Percentiles rank a stretch among this genome's conserved stretches.
These are phyloP conservation scores for Heliosperma pusillum DNA, from an alignment of 148 eudicot genomes.

Conservation along the genomic window DNA sequence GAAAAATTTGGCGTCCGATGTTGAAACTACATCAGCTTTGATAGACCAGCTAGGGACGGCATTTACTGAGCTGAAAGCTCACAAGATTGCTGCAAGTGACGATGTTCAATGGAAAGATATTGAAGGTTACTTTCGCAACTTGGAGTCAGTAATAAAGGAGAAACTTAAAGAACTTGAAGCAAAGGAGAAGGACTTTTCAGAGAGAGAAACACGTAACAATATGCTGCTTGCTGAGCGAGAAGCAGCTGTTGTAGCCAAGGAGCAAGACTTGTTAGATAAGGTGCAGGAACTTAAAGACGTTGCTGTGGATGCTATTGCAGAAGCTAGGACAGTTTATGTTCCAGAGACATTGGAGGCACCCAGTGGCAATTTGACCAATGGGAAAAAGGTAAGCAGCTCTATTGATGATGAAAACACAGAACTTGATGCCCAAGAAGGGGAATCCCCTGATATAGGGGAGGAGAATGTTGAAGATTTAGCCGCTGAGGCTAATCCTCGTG, in stretches of 20 bases:
- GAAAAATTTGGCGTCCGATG: slow-evolving; percentile 19
- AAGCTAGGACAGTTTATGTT: slow-evolving; percentile 35
- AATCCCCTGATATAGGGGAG: slow-evolving; percentile 35
- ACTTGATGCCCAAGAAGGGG: slow-evolving; percentile 32
- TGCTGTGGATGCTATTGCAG: slow-evolving; percentile 50
- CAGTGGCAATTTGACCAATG: slow-evolving; percentile 9
- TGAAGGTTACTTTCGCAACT: slow-evolving; percentile 38
- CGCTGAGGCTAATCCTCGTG: slow-evolving; percentile 46
- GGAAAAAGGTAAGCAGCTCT: slow-evolving; percentile 53
- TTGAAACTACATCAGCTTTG: slow-evolving; percentile 35
- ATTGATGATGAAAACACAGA: slow-evolving; percentile 43
- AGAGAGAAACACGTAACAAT: slow-evolving; percentile 34
- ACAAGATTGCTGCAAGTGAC: slow-evolving; percentile 29
- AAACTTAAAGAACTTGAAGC: slow-evolving; percentile 41
- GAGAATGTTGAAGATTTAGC: slow-evolving; percentile 40
- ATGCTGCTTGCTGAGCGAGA: slow-evolving; percentile 41
- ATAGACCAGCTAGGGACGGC: slow-evolving; percentile 46
- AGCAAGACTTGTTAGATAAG: slow-evolving; percentile 50
- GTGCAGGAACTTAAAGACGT: slow-evolving; percentile 63
- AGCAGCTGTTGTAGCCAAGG: slow-evolving; percentile 49
- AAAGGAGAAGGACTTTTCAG: no score
- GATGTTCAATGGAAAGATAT: slow-evolving; percentile 38
- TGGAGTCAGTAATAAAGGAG: slow-evolving; percentile 37
- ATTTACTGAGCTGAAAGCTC: slow-evolving; percentile 44
- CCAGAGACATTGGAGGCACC: slow-evolving; percentile 27